Conservation (phyloP, 2,329 filamentous ascomycete genomes). For the Fusarium stilboides region DNA sequence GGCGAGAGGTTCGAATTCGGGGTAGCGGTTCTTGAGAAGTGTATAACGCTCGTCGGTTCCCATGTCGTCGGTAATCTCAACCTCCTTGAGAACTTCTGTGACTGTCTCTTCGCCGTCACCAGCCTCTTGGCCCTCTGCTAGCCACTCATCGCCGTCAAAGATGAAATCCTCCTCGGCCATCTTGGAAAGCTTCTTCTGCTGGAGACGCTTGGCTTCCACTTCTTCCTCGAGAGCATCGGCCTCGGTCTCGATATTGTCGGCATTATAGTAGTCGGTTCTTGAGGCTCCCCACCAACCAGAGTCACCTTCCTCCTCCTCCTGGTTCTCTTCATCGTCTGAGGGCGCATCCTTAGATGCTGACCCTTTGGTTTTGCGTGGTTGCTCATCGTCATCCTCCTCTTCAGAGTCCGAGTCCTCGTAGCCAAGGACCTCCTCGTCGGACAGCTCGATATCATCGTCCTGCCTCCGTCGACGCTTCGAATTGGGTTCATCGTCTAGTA, state of each 20-base stretch:
- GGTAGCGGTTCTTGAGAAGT: slow-evolving; percentile 85
- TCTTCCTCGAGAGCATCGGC: slow-evolving; percentile 89
- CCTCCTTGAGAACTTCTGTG: slow-evolving; percentile 87
- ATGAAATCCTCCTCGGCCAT: slow-evolving; percentile 95
- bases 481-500: slow-evolving; percentile 85
- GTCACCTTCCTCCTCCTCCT: slow-evolving; percentile 68
- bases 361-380: slow-evolving; percentile 53
- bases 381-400: slow-evolving; percentile 61
- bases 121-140: slow-evolving; percentile 68
- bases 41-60: slow-evolving; percentile 79
- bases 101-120: slow-evolving; percentile 74
- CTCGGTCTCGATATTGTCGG: slow-evolving; percentile 79
- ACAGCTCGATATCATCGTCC: slow-evolving; percentile 77
- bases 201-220: slow-evolving; percentile 86
- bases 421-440: slow-evolving; percentile 74
- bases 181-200: slow-evolving; percentile 89
- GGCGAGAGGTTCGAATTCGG: slow-evolving; percentile 90
- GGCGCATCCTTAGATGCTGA: slow-evolving; percentile 52
- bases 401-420: slow-evolving; percentile 63
- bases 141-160: slow-evolving; percentile 92
- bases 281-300: slow-evolving; percentile 88
- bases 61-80: slow-evolving; percentile 87
- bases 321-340: slow-evolving; percentile 70
- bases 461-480: slow-evolving; percentile 83
- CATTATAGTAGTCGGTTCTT: slow-evolving; percentile 93